phyloP scores from a whole-genome alignment of 1,284 basidiomycete species.

The Taiwanofungus camphoratus region DNA sequence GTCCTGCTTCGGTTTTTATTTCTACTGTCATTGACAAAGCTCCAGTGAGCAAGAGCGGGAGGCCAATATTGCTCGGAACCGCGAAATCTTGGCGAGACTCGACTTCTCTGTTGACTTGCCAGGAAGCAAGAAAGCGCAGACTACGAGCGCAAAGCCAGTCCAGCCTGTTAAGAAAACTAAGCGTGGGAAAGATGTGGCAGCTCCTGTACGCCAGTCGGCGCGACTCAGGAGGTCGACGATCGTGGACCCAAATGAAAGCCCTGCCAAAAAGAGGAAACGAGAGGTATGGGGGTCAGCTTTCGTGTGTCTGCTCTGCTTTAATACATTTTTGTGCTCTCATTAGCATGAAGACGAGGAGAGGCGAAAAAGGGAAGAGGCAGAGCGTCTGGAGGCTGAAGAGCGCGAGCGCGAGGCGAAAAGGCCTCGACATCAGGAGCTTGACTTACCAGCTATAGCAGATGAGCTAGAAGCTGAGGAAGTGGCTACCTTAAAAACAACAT shows the following conservation, averaged over 20 bases:
- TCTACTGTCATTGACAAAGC: background rate
- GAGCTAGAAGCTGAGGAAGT: slow-evolving; percentile 43
- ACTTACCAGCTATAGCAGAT: slow-evolving; percentile 48
- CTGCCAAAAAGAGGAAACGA: slow-evolving; percentile 53
- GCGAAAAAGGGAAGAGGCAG: slow-evolving; percentile 50
- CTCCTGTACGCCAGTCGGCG: slow-evolving; percentile 59
- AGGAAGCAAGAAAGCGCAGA: slow-evolving; percentile 13
- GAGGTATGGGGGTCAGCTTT: slow-evolving; percentile 45
- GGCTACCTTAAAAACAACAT: slow-evolving; percentile 35
- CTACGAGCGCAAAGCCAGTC: slow-evolving; percentile 52
- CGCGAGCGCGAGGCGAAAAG: slow-evolving; percentile 52
- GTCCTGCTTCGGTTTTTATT: background rate
- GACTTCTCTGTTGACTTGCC: slow-evolving; percentile 55
- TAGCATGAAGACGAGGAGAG: slow-evolving; percentile 43
- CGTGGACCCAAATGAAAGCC: slow-evolving; percentile 57
- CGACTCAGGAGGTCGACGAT: slow-evolving; percentile 44
- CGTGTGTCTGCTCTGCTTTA: background rate
- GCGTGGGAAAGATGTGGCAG: slow-evolving; percentile 36
- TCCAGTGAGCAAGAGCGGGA: slow-evolving; percentile 67
- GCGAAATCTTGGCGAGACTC: slow-evolving; percentile 62
- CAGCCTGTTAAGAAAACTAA: slow-evolving; percentile 50
- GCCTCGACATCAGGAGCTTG: slow-evolving; percentile 62
- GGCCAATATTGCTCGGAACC: slow-evolving; percentile 74
- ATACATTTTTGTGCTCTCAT: slow-evolving; percentile 10
- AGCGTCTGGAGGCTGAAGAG: slow-evolving; percentile 54